Conservation (phyloP, 2,329 filamentous ascomycete genomes). For the Hypoxylon rubiginosum region DNA sequence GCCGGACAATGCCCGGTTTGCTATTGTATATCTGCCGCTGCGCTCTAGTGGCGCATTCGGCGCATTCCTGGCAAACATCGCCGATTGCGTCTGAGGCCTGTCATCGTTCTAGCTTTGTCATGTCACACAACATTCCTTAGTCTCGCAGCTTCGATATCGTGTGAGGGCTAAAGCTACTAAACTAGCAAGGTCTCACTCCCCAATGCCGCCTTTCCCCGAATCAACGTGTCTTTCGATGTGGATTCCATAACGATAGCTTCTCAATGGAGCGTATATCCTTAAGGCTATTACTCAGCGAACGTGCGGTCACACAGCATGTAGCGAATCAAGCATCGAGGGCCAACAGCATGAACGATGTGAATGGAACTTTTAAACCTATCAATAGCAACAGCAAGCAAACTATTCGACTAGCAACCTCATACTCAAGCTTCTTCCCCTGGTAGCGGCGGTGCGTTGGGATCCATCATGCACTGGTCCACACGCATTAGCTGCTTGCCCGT, state of each 20-base stretch:
- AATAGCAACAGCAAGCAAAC: neutral
- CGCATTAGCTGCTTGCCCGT: constrained; percentile 75
- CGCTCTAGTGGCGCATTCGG: neutral
- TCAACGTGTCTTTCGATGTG: constrained; percentile 14
- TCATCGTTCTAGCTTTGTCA: neutral
- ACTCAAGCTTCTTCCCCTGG: constrained; percentile 26
- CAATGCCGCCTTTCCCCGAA: neutral
- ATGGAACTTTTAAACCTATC: constrained; percentile 11
- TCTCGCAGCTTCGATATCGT: neutral
- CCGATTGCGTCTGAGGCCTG: constrained; percentile 17
- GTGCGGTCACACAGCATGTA: constrained; percentile 3
- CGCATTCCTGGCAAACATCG: constrained; percentile 6
- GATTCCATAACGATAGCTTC: no score
- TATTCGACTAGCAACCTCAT: neutral
- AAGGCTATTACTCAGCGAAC: constrained; percentile 29
- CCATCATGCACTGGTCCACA: constrained; percentile 75
- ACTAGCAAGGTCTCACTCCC: neutral
- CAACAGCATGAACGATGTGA: constrained; percentile 11
- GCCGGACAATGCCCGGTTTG: constrained; percentile 18
- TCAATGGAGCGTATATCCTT: no score
- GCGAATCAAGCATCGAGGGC: constrained; percentile 13
- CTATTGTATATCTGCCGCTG: constrained; percentile 12
- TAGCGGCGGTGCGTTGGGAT: constrained; percentile 67
- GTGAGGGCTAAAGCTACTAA: neutral
- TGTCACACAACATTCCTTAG: neutral